Evolutionary conservation across 176 grass and related monocot species (phyloP).

Genomic region (Avena eriantha): DNA sequence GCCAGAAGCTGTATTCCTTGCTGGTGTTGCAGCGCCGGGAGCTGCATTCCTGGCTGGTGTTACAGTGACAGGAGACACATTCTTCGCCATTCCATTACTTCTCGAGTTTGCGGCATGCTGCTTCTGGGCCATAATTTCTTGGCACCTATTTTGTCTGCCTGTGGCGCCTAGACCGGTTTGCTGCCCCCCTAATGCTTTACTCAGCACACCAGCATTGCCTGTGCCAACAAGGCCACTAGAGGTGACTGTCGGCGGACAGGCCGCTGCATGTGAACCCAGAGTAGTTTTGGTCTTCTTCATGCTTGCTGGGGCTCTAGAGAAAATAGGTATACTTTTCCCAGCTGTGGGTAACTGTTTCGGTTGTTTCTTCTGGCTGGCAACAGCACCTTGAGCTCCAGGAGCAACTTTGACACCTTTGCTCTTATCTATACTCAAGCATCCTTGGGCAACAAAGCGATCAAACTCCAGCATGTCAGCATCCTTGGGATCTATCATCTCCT

Average conservation of each 20-base stretch:
- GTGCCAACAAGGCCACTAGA: constrained; percentile 26
- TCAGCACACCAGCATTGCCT: constrained; percentile 37
- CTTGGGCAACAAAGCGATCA: constrained; percentile 63
- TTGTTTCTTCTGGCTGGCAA: constrained; percentile 39
- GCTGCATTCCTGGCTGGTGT: not conserved
- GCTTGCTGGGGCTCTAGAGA: constrained; percentile 25
- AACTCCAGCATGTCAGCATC: constrained; percentile 69
- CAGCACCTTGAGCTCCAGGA: constrained; percentile 30
- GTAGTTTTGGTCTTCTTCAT: constrained; percentile 43
- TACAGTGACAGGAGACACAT: not conserved
- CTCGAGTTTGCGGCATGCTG: not conserved
- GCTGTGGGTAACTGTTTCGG: not conserved
- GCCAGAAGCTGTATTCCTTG: not conserved
- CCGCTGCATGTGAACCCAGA: constrained; percentile 9
- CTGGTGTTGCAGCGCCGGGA: not conserved
- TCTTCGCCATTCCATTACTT: constrained; percentile 27
- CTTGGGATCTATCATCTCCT: constrained; percentile 42
- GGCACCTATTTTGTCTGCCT: constrained; percentile 37
- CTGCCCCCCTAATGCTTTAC: constrained; percentile 38
- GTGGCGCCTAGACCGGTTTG: not conserved
- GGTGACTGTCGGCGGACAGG: not conserved
- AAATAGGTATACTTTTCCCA: constrained; percentile 36
- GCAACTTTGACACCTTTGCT: constrained; percentile 33
- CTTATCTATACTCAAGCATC: constrained; percentile 41
- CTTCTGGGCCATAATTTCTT: constrained; percentile 37